These are phyloP conservation scores for Pharnaceum exiguum DNA, from an alignment of 148 eudicot genomes.

Conservation along the genomic window DNA sequence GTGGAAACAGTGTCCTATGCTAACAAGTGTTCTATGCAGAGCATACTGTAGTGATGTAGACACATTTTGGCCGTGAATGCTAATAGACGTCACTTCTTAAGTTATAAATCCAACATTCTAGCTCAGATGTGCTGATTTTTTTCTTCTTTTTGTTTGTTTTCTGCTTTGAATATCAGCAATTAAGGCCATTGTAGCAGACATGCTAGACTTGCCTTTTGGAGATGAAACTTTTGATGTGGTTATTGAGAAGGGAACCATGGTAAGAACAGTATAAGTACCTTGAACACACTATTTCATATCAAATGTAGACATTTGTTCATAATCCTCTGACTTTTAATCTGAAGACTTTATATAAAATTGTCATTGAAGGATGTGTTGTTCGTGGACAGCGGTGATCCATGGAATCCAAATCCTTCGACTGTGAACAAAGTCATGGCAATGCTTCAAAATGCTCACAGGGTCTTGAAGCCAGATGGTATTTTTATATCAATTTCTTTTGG, in stretches of 20 bases:
- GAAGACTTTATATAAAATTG: slow-evolving; percentile 23
- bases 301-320: background rate
- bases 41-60: too few species aligned
- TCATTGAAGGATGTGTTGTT: slow-evolving; percentile 94
- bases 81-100: too few species aligned
- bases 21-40: too few species aligned
- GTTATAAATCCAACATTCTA: background rate
- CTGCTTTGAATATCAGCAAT: slow-evolving; percentile 37
- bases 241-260: slow-evolving; percentile 99
- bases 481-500: slow-evolving; percentile 91
- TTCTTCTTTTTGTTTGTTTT: background rate
- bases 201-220: slow-evolving; percentile 81
- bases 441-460: slow-evolving; percentile 87
- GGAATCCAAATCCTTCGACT: slow-evolving; percentile 77
- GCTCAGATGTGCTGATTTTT: background rate
- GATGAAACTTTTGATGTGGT: slow-evolving; percentile 83
- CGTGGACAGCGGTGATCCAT: slow-evolving; percentile 98
- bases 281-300: background rate
- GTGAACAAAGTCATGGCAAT: slow-evolving; percentile 67
- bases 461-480: slow-evolving; percentile 79
- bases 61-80: too few species aligned
- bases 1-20: too few species aligned
- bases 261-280: slow-evolving; percentile 23
- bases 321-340: slow-evolving; percentile 20
- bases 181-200: slow-evolving; percentile 83